Evolutionary conservation across 129 eudicot species (phyloP).

Genomic region (Chrysanthemum lavandulifolium): DNA sequence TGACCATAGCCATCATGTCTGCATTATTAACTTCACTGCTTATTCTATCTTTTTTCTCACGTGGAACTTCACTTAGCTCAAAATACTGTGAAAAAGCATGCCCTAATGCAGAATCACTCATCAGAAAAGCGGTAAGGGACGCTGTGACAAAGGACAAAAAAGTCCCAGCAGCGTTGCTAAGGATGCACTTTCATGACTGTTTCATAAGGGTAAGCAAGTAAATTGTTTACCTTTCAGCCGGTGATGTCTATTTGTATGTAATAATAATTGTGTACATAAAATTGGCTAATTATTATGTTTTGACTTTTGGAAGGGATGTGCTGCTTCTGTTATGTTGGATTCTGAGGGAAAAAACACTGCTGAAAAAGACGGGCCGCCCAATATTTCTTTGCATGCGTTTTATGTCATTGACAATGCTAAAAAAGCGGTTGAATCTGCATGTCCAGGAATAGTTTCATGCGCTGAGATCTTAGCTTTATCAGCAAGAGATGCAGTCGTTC

Average conservation of each 20-base stretch:
- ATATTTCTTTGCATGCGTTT: conserved; percentile 69
- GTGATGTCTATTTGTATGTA: conserved; percentile 1
- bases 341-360: conserved; percentile 54
- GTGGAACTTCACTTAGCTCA: conserved; percentile 47
- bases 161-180: conserved; percentile 75
- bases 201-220: conserved; percentile 57
- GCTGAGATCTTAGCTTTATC: conserved; percentile 84
- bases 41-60: conserved; percentile 31
- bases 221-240: background rate
- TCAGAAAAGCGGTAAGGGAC: conserved; percentile 47
- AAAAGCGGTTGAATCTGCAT: conserved; percentile 57
- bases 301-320: conserved; percentile 55
- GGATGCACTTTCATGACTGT: conserved; percentile 92
- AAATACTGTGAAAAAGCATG: conserved; percentile 64
- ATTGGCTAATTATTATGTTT: conserved; percentile 4
- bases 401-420: conserved; percentile 70
- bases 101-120: conserved; percentile 47
- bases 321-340: conserved; percentile 77
- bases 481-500: conserved; percentile 71
- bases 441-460: conserved; percentile 82
- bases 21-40: conserved; percentile 32
- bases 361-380: conserved; percentile 82
- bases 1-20: conserved; percentile 28
- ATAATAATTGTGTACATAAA: background rate
- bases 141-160: conserved; percentile 54